Evolutionary conservation across 1,284 basidiomycete genomes (phyloP), one percentile per base, ranked within the genome.

Genomic region (Cryptococcus hybrid): DNA sequence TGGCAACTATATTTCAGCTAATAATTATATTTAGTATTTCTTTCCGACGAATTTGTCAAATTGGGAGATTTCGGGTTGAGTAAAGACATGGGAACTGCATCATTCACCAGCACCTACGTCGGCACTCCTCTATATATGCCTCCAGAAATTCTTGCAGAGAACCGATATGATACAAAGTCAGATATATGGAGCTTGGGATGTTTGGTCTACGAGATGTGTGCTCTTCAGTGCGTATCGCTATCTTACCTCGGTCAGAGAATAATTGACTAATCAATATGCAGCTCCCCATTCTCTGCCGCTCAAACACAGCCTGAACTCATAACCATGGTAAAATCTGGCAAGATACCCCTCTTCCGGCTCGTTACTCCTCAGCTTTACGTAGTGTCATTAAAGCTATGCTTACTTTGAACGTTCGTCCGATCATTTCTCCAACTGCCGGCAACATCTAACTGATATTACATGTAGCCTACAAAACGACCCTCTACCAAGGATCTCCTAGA

Each of bases 121-220:
- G 94, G 95, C 90, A 98, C 94, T 7, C 95, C 95, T 2, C 94
- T 97, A 70, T 98, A 99, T 79, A 98, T 99, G 94, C 94, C 92
- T 1, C 94, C 95, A 0, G 94, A 98, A 77, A 83, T 98, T 24
- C 92, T 97, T 82, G 90, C 92, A 76, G 93, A 96, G 70, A 92
- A 91, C 73, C 86, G 89, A 5, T 99, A 99, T 77, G 95, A 98
- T 79, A 89, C 90, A 18, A 98, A 97, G 79, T 93, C 90, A 0
- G 94, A 99, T 71, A 96, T 99, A 51, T 99, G 95, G 95, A 94
- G 92, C 9, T 83, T 98, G 39, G 95, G 94, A 1, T 99, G 95
- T 77, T 82, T 98, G 44, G 90, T 97, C 42, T 98, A 90, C 75
- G 94, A 98, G 78, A 84, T 98, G 51, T 97, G 94, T 67, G 91